Percentiles rank a stretch among this genome's conserved stretches.
These are phyloP conservation scores for Elsinoe fawcettii DNA, from an alignment of 2,329 filamentous ascomycete species.

Conservation along the genomic window DNA sequence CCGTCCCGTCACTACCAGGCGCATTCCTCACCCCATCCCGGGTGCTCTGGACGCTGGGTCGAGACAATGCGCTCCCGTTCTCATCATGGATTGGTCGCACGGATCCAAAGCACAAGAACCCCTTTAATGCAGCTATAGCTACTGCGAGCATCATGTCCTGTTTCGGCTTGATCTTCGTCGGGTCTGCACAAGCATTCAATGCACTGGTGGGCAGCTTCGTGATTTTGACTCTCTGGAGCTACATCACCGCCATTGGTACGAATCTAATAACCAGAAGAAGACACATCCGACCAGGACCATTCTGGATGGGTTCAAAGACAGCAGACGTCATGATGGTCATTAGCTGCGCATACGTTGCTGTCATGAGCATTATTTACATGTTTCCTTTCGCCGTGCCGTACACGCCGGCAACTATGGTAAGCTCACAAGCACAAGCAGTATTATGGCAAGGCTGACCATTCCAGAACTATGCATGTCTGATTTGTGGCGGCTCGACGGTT, in stretches of 20 bases:
- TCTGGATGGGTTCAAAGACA: constrained; percentile 41
- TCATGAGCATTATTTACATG: constrained; percentile 54
- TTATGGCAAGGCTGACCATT: not conserved
- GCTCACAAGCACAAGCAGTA: no score
- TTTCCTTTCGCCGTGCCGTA: constrained; percentile 45
- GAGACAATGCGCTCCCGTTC: constrained; percentile 47
- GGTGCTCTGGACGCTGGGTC: constrained; percentile 52
- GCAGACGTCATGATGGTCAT: constrained; percentile 46
- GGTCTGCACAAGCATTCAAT: constrained; percentile 40
- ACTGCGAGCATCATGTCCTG: constrained; percentile 44
- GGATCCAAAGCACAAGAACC: constrained; percentile 37
- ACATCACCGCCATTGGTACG: constrained; percentile 22
- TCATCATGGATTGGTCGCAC: constrained; percentile 40
- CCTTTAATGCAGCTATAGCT: constrained; percentile 46
- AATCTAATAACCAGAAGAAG: constrained; percentile 28
- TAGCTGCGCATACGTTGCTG: constrained; percentile 48
- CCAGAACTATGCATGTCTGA: constrained; percentile 45
- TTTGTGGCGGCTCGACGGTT: constrained; percentile 46
- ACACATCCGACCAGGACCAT: constrained; percentile 46
- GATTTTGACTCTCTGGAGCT: constrained; percentile 19
- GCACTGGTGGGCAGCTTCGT: constrained; percentile 22
- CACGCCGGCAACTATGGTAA: constrained; percentile 38
- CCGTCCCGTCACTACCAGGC: constrained; percentile 45
- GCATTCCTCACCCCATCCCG: constrained; percentile 54
- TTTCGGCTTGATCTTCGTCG: constrained; percentile 55